Evolutionary conservation across 2,329 filamentous ascomycete species (phyloP), one percentile per base, ranked within the genome.

Genomic region (Nemania abortiva): DNA sequence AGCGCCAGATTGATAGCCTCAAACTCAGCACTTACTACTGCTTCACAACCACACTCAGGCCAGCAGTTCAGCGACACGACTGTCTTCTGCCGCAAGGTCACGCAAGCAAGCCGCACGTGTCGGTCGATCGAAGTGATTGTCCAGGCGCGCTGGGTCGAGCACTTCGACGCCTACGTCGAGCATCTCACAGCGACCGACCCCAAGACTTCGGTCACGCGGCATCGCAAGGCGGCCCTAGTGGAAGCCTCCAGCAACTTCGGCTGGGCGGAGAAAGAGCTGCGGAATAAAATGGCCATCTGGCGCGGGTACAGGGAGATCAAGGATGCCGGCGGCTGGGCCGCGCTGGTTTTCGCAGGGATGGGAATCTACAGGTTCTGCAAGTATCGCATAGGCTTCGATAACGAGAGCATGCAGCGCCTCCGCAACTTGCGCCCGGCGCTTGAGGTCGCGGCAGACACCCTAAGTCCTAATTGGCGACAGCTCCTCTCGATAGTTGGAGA

Each of bases 341-440:
- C 85, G 11, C 80, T 89, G 3, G 83, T 88, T 1, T 89, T 89
- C 71, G 84, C 87, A 4, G 86, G 87, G 39, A 85, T 86, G 78
- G 87, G 87, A 1, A 83, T 89, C 15, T 89, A 89, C 75, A 82
- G 87, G 7, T 87, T 88, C 75, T 89, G 86, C 83, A 89, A 89
- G 74, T 89, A 89, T 74, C 83, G 87, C 52, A 83, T 85, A 0
- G 84, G 84, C 4, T 88, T 88, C 73, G 82, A 83, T 50, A 80
- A 82, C 5, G 84, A 85, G 18, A 83, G 86, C 3, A 84, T 87
- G 77, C 79, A 82, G 42, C 82, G 82, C 1, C 78, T 89, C 6
- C 79, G 79, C 18, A 79, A 78, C 37, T 74, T 87, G 9, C 77
- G 81, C 49, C 81, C 83, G 31, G 80, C 84, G 18, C 81, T 88